Base-by-base conservation (phyloP, 192 early-diverging fungal genomes). In the Coemansia sp. region DNA sequence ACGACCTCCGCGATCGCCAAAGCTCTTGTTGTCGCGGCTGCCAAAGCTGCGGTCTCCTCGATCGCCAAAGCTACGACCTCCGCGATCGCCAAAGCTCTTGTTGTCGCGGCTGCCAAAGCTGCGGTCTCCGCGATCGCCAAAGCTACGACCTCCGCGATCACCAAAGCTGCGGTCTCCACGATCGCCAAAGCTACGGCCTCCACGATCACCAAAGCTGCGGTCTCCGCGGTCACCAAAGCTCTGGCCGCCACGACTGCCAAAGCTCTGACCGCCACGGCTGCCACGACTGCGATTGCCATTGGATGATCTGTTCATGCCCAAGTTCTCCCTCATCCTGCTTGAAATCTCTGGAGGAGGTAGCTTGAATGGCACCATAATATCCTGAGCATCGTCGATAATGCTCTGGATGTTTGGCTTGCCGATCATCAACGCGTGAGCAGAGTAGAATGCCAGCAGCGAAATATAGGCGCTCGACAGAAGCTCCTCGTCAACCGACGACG, bases 371-470 rank as follows among this genome's bases (percentile, higher is more conserved):
- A 51, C 21, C 10, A 74, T 62, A 40, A 71, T 23, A 17, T 53
- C 28, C 9, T 23, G 9, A n/a, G 58, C 38, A 7, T 22, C 42
- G 3, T 69, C 36, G 19, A 80, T 23, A 20, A 85, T 74, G 1
- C 68, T 57, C 40, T 57, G 46, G 49, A 44, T 37, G 9, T n/a
- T 15, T 2, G 69, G 74, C 7, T 62, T 22, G 23, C 69, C 53
- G 31, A 75, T 66, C 38, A 71, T 20, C 2, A 40, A 52, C 2
- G 37, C 6, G 25, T 72, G 47, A 15, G 47, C 60, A 7, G 19
- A 17, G 59, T 70, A 79, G 69, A 71, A 83, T 19, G 60, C 72
- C 51, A 75, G 82, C 66, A 55, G 70, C 74, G 57, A 76, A 60
- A 59, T 81, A 78, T 67, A 88, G 47, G 70, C 68, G 34, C 67